Percentiles rank a stretch among this genome's conserved stretches.
These are phyloP conservation scores for thale cress (Arabidopsis thaliana) DNA, from an alignment of 345 rosid species.

Conservation along the genomic window DNA sequence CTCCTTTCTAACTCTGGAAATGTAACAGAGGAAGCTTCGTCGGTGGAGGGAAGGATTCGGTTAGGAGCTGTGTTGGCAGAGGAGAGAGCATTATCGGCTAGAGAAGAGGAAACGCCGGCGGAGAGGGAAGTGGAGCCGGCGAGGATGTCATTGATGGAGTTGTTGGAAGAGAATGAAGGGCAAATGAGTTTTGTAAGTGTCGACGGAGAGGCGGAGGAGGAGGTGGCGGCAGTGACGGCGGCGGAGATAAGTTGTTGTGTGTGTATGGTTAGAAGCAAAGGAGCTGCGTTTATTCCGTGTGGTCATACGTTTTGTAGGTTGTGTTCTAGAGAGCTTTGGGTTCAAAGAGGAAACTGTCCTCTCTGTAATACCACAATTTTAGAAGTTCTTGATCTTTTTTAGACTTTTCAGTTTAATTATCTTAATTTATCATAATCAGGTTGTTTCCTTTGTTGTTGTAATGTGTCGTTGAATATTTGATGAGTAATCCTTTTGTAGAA, in stretches of 20 bases:
- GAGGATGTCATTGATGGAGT: slow-evolving; percentile 93
- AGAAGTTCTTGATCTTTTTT: slow-evolving; percentile 69
- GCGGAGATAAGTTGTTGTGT: slow-evolving; percentile 74
- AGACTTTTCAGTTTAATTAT: background rate
- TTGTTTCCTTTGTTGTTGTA: slow-evolving; percentile 24
- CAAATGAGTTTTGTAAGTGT: slow-evolving; percentile 48
- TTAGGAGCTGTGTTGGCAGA: slow-evolving; percentile 60
- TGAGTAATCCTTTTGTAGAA: background rate
- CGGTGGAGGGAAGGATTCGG: slow-evolving; percentile 40
- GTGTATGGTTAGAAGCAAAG: slow-evolving; percentile 96
- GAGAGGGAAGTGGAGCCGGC: slow-evolving; percentile 51
- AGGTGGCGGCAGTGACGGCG: slow-evolving; percentile 45
- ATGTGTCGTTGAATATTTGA: slow-evolving; percentile 17
- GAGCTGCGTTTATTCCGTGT: slow-evolving; percentile 96
- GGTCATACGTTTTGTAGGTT: slow-evolving; percentile 94
- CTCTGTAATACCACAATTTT: slow-evolving; percentile 70
- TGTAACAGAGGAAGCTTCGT: background rate
- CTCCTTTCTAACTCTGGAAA: slow-evolving; percentile 47
- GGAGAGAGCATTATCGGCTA: slow-evolving; percentile 69
- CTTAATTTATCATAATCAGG: slow-evolving; percentile 19
- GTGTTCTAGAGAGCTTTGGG: slow-evolving; percentile 82
- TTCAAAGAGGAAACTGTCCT: slow-evolving; percentile 75
- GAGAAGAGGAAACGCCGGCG: slow-evolving; percentile 46
- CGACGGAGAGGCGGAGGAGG: slow-evolving; percentile 33
- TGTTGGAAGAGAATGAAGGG: slow-evolving; percentile 80